These are phyloP conservation scores for Exophiala spinifera DNA, from an alignment of 2,329 filamentous ascomycete species.

Conservation along the genomic window DNA sequence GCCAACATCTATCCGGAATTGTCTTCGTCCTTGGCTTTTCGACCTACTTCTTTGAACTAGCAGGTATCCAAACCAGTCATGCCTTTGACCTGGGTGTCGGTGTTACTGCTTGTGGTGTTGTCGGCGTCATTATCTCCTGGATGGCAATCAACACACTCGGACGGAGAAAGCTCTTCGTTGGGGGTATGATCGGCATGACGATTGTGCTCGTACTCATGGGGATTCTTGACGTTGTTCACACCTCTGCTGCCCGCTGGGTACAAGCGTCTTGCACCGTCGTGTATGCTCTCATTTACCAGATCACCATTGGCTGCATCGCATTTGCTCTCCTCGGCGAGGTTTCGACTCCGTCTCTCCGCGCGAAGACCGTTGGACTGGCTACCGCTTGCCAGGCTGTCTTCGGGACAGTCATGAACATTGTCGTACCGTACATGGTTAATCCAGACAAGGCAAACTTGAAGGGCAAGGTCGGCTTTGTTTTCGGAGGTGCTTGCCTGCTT, in stretches of 20 bases:
- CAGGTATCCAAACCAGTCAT: constrained; percentile 33
- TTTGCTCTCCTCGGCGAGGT: constrained; percentile 50
- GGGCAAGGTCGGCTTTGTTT: constrained; percentile 35
- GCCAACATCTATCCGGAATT: constrained; percentile 44
- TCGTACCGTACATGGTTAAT: constrained; percentile 13
- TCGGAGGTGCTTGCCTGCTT: constrained; percentile 29
- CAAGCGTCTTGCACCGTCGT: constrained; percentile 39
- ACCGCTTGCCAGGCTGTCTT: constrained; percentile 40
- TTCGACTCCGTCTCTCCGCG: constrained; percentile 42
- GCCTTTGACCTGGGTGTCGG: constrained; percentile 42
- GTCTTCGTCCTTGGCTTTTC: constrained; percentile 44
- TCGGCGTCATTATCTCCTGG: constrained; percentile 40
- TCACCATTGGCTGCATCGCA: constrained; percentile 41
- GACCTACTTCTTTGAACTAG: constrained; percentile 48
- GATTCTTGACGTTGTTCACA: constrained; percentile 40
- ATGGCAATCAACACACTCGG: constrained; percentile 35
- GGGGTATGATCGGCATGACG: constrained; percentile 34
- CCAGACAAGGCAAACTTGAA: constrained; percentile 31
- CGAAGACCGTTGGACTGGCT: constrained; percentile 46
- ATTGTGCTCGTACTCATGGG: constrained; percentile 39
- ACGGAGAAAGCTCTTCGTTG: constrained; percentile 35
- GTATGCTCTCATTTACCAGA: constrained; percentile 41
- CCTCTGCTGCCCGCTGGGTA: constrained; percentile 35
- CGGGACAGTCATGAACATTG: constrained; percentile 37
- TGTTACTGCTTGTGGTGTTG: constrained; percentile 38